A percentile compares a stretch with the other conserved stretches of the same genome.
These are phyloP conservation scores for Candida jianshihensis DNA, from an alignment of 805 yeast species.

Conservation along the genomic window DNA sequence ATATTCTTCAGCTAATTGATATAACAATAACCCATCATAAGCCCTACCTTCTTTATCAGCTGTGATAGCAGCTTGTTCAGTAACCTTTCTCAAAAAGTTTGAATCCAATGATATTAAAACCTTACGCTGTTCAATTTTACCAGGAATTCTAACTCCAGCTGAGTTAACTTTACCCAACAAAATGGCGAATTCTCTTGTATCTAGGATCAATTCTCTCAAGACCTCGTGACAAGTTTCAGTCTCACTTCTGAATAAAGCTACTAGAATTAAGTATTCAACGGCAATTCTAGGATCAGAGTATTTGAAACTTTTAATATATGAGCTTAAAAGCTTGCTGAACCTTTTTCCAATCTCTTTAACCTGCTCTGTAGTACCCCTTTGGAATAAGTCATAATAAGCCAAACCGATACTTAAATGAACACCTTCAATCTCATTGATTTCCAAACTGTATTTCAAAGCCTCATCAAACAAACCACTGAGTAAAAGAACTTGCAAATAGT, in stretches of 20 bases:
- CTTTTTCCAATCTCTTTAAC: conserved; percentile 29
- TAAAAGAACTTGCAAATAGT: conserved; percentile 68
- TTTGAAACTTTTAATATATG: conserved; percentile 77
- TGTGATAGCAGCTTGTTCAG: conserved; percentile 76
- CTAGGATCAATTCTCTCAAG: conserved; percentile 73
- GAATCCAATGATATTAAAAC: conserved; percentile 53
- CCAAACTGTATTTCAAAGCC: conserved; percentile 61
- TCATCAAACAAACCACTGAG: conserved; percentile 76
- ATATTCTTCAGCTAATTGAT: conserved; percentile 84
- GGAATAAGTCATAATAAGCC: conserved; percentile 63
- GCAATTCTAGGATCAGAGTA: conserved; percentile 85
- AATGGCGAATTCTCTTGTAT: conserved; percentile 76
- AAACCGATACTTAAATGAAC: conserved; percentile 85
- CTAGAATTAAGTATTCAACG: conserved; percentile 75
- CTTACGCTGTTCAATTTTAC: conserved; percentile 76
- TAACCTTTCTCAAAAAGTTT: conserved; percentile 60
- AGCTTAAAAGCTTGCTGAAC: conserved; percentile 64
- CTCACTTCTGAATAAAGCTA: conserved; percentile 50
- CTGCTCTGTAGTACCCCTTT: conserved; percentile 32
- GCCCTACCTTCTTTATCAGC: conserved; percentile 91
- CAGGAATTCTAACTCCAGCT: conserved; percentile 74
- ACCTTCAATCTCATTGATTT: conserved; percentile 71
- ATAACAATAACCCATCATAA: conserved; percentile 77
- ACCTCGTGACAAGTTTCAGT: conserved; percentile 65
- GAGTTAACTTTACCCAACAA: conserved; percentile 78